Evolutionary conservation across 1,284 basidiomycete genomes (phyloP).

Genomic region (Ceratorhiza oryzae-sativae): DNA sequence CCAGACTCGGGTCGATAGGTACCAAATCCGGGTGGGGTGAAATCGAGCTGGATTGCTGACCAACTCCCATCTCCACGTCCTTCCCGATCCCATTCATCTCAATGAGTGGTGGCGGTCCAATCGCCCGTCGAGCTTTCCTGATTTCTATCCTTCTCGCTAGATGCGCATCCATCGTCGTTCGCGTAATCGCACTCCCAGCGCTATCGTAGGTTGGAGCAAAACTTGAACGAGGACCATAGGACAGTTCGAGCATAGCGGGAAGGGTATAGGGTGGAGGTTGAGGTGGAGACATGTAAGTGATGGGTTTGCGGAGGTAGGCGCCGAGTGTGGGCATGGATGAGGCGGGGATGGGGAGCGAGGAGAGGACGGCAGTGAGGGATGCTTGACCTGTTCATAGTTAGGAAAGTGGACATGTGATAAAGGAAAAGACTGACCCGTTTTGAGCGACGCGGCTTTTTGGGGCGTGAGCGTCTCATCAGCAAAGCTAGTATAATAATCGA

Average conservation of each 20-base stretch:
- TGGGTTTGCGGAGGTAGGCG: constrained; percentile 39
- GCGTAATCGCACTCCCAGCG: constrained; percentile 53
- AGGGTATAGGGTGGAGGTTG: constrained; percentile 46
- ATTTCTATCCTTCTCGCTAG: constrained; percentile 1
- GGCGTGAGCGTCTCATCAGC: constrained; percentile 56
- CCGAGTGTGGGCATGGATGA: constrained; percentile 52
- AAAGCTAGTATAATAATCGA: constrained; percentile 79
- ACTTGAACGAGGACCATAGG: constrained; percentile 74
- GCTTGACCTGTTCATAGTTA: constrained; percentile 62
- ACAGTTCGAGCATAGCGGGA: constrained; percentile 60
- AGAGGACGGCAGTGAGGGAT: constrained; percentile 74
- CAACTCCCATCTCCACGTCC: constrained; percentile 3
- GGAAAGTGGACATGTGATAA: constrained; percentile 28
- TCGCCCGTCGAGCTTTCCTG: neutral
- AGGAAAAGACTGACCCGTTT: constrained; percentile 36
- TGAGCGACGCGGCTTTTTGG: constrained; percentile 39
- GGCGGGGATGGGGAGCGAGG: constrained; percentile 58
- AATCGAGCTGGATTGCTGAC: neutral
- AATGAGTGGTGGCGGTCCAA: constrained; percentile 7
- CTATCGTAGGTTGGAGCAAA: constrained; percentile 81
- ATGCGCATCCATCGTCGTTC: neutral
- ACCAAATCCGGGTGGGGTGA: constrained; percentile 10
- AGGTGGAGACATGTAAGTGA: constrained; percentile 4
- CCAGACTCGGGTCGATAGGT: constrained; percentile 16
- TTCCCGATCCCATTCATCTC: neutral